Conservation (phyloP, 257 asterid species). For the Nicotiana benthamiana region DNA sequence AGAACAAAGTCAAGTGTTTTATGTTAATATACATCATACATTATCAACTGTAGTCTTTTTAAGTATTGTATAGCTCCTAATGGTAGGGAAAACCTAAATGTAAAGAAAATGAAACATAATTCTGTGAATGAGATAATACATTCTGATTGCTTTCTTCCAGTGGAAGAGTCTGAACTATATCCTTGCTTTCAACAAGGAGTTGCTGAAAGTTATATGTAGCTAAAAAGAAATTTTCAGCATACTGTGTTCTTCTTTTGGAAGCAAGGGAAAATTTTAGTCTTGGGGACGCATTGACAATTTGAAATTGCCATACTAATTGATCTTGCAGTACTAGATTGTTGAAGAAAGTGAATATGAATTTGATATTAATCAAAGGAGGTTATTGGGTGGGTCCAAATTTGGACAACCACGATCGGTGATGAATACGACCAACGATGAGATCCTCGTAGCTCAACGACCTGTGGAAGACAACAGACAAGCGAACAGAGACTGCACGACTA, state of each 20-base stretch:
- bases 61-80: not conserved
- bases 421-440: too few relatives aligned
- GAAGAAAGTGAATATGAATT: too few relatives aligned
- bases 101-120: not conserved
- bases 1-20: not conserved
- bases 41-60: not conserved
- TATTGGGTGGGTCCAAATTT: too few relatives aligned
- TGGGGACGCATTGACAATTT: too few relatives aligned
- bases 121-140: not conserved
- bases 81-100: not conserved
- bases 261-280: too few relatives aligned
- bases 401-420: too few relatives aligned
- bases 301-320: not conserved
- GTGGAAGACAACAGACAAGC: too few relatives aligned
- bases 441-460: too few relatives aligned
- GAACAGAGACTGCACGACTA: too few relatives aligned
- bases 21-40: not conserved
- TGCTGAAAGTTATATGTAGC: not conserved
- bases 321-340: not conserved
- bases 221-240: not conserved
- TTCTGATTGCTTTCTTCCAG: not conserved
- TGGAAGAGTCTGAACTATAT: not conserved
- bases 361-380: too few relatives aligned
- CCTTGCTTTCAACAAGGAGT: not conserved
- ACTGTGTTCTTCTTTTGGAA: too few relatives aligned